Conservation (phyloP, 345 rosid species). For the Raphanus raphanistrum region DNA sequence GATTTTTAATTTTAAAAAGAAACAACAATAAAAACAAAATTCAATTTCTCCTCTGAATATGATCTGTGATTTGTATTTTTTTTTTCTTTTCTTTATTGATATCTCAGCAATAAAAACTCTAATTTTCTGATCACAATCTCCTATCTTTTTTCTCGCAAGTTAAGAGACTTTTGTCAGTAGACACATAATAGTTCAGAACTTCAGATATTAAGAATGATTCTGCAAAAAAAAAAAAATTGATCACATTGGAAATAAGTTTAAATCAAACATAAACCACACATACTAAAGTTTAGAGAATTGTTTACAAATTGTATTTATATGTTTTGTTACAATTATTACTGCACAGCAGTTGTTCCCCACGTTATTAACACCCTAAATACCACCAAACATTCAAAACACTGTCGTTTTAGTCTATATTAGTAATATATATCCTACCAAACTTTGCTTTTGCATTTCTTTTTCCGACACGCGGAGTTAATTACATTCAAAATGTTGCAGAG, state of each 20-base stretch:
- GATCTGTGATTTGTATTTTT: neutral
- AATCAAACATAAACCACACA: neutral
- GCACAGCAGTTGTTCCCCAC: no score
- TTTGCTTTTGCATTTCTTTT: neutral
- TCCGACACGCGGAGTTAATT: neutral
- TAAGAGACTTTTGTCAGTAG: neutral
- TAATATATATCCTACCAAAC: neutral
- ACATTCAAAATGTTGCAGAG: neutral
- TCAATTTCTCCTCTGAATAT: slow-evolving; percentile 14
- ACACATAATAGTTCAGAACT: neutral
- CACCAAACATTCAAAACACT: neutral
- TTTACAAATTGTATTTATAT: no score
- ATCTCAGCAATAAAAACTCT: slow-evolving; percentile 36
- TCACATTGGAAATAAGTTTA: neutral
- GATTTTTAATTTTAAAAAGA: slow-evolving; percentile 22
- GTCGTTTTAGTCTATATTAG: neutral
- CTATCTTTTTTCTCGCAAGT: neutral
- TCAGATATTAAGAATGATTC: slow-evolving; percentile 7
- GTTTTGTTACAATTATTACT: no score
- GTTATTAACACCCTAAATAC: neutral
- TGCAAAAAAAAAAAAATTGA: neutral
- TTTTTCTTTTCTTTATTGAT: slow-evolving; percentile 13
- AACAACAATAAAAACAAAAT: slow-evolving; percentile 12
- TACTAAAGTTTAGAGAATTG: no score
- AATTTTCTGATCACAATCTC: slow-evolving; percentile 4